phyloP scores from a whole-genome alignment of 2,329 filamentous ascomycete genomes.

The Xylariaceae sp. region DNA sequence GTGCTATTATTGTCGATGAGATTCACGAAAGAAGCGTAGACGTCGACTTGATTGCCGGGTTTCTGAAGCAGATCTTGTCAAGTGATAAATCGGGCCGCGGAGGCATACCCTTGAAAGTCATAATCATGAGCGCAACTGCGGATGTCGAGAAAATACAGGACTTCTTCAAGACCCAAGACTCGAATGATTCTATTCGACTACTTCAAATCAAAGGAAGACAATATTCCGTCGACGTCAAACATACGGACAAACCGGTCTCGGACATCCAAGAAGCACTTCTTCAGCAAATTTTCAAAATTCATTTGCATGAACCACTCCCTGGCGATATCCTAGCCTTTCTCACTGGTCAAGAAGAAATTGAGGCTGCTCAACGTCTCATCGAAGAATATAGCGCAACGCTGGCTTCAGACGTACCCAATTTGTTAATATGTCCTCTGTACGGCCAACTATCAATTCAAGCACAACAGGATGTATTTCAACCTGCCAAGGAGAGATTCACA shows the following conservation, averaged over 20 bases:
- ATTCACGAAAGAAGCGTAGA: slow-evolving; percentile 96
- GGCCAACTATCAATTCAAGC: slow-evolving; percentile 85
- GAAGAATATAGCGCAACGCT: slow-evolving; percentile 77
- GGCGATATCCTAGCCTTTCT: slow-evolving; percentile 93
- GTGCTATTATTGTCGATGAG: slow-evolving; percentile 89
- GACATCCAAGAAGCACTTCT: slow-evolving; percentile 83
- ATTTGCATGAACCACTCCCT: slow-evolving; percentile 85
- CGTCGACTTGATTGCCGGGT: slow-evolving; percentile 87
- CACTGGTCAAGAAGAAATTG: slow-evolving; percentile 91
- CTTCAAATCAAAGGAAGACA: slow-evolving; percentile 82
- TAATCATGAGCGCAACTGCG: slow-evolving; percentile 96
- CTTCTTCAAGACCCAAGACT: slow-evolving; percentile 63
- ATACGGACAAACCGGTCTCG: slow-evolving; percentile 72
- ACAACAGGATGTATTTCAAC: slow-evolving; percentile 84
- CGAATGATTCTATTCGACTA: slow-evolving; percentile 41
- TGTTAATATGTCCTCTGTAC: slow-evolving; percentile 78
- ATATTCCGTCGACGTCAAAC: slow-evolving; percentile 78
- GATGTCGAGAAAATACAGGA: slow-evolving; percentile 76
- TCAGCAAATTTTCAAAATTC: slow-evolving; percentile 82
- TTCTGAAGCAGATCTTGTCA: slow-evolving; percentile 76
- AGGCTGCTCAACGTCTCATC: slow-evolving; percentile 76
- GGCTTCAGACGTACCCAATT: slow-evolving; percentile 72
- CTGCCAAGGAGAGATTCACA: slow-evolving; percentile 69
- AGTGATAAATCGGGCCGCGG: slow-evolving; percentile 66
- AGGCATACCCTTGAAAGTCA: slow-evolving; percentile 78